These are phyloP conservation scores for Boletus reticuloceps DNA, from an alignment of 768 basidiomycete genomes.

Conservation along the genomic window DNA sequence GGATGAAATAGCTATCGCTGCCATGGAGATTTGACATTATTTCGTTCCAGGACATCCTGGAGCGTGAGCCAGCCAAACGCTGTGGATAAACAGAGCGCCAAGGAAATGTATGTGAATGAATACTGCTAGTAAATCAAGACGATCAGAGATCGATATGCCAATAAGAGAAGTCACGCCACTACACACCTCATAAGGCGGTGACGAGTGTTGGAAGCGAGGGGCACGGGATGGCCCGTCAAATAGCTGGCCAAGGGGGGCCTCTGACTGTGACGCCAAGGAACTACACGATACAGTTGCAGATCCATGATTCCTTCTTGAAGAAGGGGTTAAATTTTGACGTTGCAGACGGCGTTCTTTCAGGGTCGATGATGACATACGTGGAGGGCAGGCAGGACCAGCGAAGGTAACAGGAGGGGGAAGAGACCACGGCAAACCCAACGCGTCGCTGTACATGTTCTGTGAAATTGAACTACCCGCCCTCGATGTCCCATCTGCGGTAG, in stretches of 20 bases:
- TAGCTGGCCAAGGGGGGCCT: conserved; percentile 34
- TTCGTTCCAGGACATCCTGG: conserved; percentile 8
- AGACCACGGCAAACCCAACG: conserved; percentile 24
- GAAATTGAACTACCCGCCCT: conserved; percentile 5
- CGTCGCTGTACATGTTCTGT: conserved; percentile 1
- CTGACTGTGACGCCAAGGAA: conserved; percentile 25
- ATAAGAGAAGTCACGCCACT: not conserved
- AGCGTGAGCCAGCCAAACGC: conserved; percentile 22
- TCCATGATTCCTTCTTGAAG: conserved; percentile 1
- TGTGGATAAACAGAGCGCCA: conserved; percentile 19
- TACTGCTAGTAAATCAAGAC: not conserved
- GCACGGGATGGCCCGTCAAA: conserved; percentile 49
- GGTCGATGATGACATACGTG: conserved; percentile 17
- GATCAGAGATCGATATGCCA: not conserved
- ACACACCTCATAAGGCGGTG: conserved; percentile 14
- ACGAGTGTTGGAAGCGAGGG: conserved; percentile 15
- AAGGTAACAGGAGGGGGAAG: conserved; percentile 46
- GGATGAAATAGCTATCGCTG: not conserved
- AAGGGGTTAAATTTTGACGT: conserved; percentile 5
- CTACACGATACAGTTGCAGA: conserved; percentile 1
- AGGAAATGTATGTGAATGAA: conserved; percentile 6
- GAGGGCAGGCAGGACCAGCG: conserved; percentile 47
- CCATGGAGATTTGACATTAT: not conserved
- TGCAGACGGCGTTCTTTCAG: conserved; percentile 10
- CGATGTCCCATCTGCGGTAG: conserved; percentile 4